Evolutionary conservation across 148 eudicot genomes (phyloP).

Genomic region (Hydrangea macrophylla): DNA sequence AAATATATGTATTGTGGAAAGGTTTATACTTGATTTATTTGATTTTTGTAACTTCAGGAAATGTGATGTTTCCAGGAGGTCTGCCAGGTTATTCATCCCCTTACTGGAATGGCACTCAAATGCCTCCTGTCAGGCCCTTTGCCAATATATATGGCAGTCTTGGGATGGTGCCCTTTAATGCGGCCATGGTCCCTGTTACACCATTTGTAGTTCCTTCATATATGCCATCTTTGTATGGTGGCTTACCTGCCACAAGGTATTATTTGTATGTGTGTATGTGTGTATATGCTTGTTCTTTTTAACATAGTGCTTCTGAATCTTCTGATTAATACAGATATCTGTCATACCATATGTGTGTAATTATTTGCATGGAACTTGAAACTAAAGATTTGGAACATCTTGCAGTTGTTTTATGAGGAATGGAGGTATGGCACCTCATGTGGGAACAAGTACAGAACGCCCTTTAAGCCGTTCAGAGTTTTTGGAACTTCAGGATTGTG

Average conservation of each 20-base stretch:
- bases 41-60: conserved; percentile 29
- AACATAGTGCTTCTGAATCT: conserved; percentile 12
- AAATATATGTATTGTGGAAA: background rate
- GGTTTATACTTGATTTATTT: background rate
- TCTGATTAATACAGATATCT: background rate
- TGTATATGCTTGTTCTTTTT: background rate
- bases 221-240: conserved; percentile 37
- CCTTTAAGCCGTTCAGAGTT: conserved; percentile 21
- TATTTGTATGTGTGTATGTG: background rate
- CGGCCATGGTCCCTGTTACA: conserved; percentile 39
- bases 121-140: conserved; percentile 40
- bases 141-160: conserved; percentile 45
- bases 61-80: conserved; percentile 38
- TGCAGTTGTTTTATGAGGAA: conserved; percentile 38
- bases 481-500: conserved; percentile 28
- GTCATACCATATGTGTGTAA: background rate
- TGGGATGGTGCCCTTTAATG: conserved; percentile 54
- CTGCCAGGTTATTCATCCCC: conserved; percentile 43
- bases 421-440: conserved; percentile 31
- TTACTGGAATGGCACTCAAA: conserved; percentile 46
- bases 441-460: conserved; percentile 26
- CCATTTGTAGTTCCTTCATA: conserved; percentile 43
- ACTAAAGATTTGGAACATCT: background rate
- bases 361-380: background rate
- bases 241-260: conserved; percentile 46